These are phyloP conservation scores for Auriscalpium microsporum DNA, from an alignment of 768 basidiomycete species.

Conservation along the genomic window DNA sequence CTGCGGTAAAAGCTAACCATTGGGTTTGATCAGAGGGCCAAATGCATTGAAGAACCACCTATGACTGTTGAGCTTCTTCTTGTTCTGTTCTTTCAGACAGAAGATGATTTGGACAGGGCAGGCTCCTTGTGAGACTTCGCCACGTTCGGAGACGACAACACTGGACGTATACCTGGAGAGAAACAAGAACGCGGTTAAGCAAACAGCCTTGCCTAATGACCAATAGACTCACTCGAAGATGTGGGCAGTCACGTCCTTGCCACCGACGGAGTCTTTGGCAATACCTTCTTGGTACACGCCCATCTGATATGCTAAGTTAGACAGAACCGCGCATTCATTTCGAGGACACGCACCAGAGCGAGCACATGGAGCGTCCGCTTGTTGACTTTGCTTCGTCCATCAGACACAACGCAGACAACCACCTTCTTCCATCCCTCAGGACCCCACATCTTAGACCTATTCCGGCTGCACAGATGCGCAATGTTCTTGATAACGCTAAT, in stretches of 20 bases:
- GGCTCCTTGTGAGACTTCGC: constrained; percentile 67
- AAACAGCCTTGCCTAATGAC: neutral
- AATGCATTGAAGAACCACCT: constrained; percentile 98
- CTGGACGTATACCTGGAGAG: constrained; percentile 60
- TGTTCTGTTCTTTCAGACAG: constrained; percentile 92
- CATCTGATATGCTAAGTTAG: constrained; percentile 42
- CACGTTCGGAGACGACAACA: constrained; percentile 68
- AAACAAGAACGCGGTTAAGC: neutral
- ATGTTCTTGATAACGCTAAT: constrained; percentile 79
- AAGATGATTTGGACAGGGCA: constrained; percentile 85
- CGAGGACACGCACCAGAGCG: constrained; percentile 45
- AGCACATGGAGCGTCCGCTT: constrained; percentile 87
- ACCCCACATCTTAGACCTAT: constrained; percentile 76
- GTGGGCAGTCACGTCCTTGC: constrained; percentile 89
- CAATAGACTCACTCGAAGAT: constrained; percentile 68
- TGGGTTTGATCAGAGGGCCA: constrained; percentile 78
- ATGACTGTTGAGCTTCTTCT: constrained; percentile 94
- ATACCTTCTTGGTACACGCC: constrained; percentile 86
- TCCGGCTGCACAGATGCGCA: constrained; percentile 65
- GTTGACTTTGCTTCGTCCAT: constrained; percentile 81
- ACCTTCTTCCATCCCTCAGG: constrained; percentile 85
- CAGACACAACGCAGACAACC: constrained; percentile 81
- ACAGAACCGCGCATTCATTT: neutral
- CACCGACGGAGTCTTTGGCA: constrained; percentile 79
- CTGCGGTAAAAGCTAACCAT: constrained; percentile 37